Percentiles rank a stretch among this genome's conserved stretches.
These are phyloP conservation scores for Cercospora janseana DNA, from an alignment of 2,329 filamentous ascomycete genomes.

Conservation along the genomic window DNA sequence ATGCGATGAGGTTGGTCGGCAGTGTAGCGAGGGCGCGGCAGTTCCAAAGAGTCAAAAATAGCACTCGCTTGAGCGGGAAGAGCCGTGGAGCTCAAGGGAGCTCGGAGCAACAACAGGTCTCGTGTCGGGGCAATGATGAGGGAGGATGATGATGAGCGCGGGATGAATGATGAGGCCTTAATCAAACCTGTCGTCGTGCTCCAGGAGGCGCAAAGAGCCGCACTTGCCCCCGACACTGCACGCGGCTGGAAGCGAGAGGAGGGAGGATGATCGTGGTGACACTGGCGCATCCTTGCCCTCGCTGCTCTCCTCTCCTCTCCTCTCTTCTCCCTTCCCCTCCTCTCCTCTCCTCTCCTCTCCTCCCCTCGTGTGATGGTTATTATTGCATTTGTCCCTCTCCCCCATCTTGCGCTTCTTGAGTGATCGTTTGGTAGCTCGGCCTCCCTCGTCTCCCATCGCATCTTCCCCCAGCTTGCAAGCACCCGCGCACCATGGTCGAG, in stretches of 20 bases:
- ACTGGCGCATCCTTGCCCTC: neutral
- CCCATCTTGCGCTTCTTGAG: conserved; percentile 3
- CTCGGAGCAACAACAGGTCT: too few relatives aligned
- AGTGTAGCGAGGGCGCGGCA: too few relatives aligned
- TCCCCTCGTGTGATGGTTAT: too few relatives aligned
- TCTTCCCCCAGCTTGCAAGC: neutral
- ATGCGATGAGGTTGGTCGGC: too few relatives aligned
- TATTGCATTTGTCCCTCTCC: too few relatives aligned
- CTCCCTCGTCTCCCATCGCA: neutral
- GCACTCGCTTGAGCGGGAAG: too few relatives aligned
- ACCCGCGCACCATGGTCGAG: conserved; percentile 50
- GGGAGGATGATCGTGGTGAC: conserved; percentile 11
- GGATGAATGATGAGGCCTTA: too few relatives aligned
- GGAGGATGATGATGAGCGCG: too few relatives aligned
- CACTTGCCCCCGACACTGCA: conserved; percentile 2
- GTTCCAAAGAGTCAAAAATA: too few relatives aligned
- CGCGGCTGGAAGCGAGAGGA: conserved; percentile 11
- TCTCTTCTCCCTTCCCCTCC: neutral
- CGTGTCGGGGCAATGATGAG: too few relatives aligned
- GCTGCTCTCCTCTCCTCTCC: conserved; percentile 9
- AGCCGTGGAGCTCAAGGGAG: too few relatives aligned
- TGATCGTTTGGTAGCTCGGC: neutral
- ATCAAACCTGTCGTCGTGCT: too few relatives aligned
- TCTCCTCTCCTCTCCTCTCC: neutral
- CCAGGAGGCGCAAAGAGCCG: conserved; percentile 18